phyloP scores from a whole-genome alignment of 2,329 filamentous ascomycete species.

The Pleoardoris graminearum region DNA sequence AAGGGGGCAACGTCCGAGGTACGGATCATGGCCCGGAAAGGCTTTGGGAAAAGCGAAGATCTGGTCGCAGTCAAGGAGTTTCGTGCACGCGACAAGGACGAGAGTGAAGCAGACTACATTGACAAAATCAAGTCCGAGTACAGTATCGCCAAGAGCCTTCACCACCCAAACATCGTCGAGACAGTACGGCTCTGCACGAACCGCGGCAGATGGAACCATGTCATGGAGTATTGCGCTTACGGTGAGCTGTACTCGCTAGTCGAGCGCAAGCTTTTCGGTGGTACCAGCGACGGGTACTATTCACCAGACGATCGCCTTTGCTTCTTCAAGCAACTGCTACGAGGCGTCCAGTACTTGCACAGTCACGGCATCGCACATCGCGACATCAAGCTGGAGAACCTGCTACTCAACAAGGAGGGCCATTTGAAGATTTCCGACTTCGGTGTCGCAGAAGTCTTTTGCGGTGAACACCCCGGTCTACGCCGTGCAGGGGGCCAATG shows the following conservation, averaged over 20 bases:
- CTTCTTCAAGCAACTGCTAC: constrained; percentile 86
- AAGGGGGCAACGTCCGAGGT: constrained; percentile 84
- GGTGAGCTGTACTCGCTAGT: constrained; percentile 80
- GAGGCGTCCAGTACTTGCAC: constrained; percentile 82
- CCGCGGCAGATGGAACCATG: constrained; percentile 79
- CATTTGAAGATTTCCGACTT: constrained; percentile 92
- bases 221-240: constrained; percentile 88
- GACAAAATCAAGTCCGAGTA: constrained; percentile 92
- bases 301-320: constrained; percentile 72
- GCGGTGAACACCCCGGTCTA: constrained; percentile 77
- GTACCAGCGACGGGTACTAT: constrained; percentile 58
- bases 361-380: constrained; percentile 84
- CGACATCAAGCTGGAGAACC: constrained; percentile 88
- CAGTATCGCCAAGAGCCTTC: constrained; percentile 80
- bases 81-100: constrained; percentile 69
- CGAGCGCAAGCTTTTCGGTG: constrained; percentile 58
- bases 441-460: constrained; percentile 85
- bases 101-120: constrained; percentile 74
- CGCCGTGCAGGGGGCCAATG: constrained; percentile 73
- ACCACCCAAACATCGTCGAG: constrained; percentile 86
- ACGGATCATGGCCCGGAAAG: constrained; percentile 75
- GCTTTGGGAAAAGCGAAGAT: constrained; percentile 61
- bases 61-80: constrained; percentile 89
- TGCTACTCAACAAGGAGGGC: constrained; percentile 76
- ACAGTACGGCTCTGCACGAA: constrained; percentile 75